These are phyloP conservation scores for Trichopus zeylanicus DNA, from an alignment of 116 monocot genomes.

Conservation along the genomic window DNA sequence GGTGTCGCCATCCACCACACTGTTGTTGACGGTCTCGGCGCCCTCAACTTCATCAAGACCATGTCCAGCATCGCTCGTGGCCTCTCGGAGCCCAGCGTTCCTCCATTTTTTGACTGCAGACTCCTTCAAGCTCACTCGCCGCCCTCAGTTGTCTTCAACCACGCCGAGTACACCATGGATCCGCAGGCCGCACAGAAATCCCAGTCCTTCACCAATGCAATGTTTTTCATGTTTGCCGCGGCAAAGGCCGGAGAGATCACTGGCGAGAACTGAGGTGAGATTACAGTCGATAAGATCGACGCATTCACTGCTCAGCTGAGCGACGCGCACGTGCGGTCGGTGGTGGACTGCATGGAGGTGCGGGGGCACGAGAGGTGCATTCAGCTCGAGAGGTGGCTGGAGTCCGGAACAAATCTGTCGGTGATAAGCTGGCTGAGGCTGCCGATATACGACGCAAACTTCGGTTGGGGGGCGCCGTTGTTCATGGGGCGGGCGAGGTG, in stretches of 20 bases:
- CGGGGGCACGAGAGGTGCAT: conserved; percentile 28
- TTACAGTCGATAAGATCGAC: conserved; percentile 19
- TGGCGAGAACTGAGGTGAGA: neutral
- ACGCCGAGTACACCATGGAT: conserved; percentile 24
- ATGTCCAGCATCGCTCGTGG: conserved; percentile 33
- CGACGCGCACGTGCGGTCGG: conserved; percentile 31
- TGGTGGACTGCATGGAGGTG: conserved; percentile 38
- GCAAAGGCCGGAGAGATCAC: conserved; percentile 30
- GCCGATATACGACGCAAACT: conserved; percentile 42
- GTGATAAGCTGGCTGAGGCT: conserved; percentile 36
- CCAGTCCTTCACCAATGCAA: conserved; percentile 37
- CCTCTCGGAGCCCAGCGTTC: neutral
- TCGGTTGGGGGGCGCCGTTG: conserved; percentile 12
- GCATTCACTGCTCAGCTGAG: conserved; percentile 26
- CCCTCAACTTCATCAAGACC: conserved; percentile 32
- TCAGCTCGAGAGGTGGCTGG: conserved; percentile 28
- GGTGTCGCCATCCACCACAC: conserved; percentile 37
- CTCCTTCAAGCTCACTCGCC: conserved; percentile 24
- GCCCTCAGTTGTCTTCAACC: conserved; percentile 17
- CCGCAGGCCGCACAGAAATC: no score
- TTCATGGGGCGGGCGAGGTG: no score
- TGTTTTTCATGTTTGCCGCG: conserved; percentile 18
- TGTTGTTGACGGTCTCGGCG: conserved; percentile 22
- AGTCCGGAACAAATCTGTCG: conserved; percentile 27
- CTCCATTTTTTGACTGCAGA: conserved; percentile 29